Evolutionary conservation across 2,329 filamentous ascomycete genomes (phyloP), one percentile per base, ranked within the genome.

Genomic region (Teratosphaeria destructans): DNA sequence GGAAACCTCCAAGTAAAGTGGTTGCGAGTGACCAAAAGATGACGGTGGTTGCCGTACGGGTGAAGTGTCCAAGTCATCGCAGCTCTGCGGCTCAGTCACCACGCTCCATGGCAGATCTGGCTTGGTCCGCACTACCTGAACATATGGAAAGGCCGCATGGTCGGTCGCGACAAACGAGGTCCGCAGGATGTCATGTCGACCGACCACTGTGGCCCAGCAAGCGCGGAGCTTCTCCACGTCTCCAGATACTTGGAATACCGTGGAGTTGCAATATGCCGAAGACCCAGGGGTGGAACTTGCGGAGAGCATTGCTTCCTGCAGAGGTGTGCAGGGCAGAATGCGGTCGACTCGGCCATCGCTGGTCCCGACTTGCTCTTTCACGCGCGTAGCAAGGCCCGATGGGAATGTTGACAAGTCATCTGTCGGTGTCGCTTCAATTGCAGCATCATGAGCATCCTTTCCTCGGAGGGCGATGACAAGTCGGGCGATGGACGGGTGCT

Each of bases 221-320:
- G 67, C 47, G 63, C 77, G 77, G 55, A 96, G 76, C 0, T 67
- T 73, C 0, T 73, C 65, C 0, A 82, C 60, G 37, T 84, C 72
- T 0, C 79, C 76, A 4, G 73, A 74, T 6, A 95, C 69, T 5
- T 80, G 77, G 62, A 95, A 82, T 0, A 86, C 72, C 59, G 89
- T 83, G 55, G 82, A 82, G 70, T 95, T 96, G 67, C 82, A 84
- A 70, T 96, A 96, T 1, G 84, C 78, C 1, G 74, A 73, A 11
- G 75, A 71, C 1, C 73, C 73, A 2, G 62, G 77, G 66, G 74
- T 74, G 3, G 71, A 65, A 29, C 74, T 74, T 8, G 83, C 82
- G 2, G 85, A 86, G 0, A 96, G 77, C 90, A 96, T 96, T 0
- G 87, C 88, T 75, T 95, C 88, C 71, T 96, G 92, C 0, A 96